Conservation (phyloP, 2,329 filamentous ascomycete genomes). For the Amylocarpus encephaloides region DNA sequence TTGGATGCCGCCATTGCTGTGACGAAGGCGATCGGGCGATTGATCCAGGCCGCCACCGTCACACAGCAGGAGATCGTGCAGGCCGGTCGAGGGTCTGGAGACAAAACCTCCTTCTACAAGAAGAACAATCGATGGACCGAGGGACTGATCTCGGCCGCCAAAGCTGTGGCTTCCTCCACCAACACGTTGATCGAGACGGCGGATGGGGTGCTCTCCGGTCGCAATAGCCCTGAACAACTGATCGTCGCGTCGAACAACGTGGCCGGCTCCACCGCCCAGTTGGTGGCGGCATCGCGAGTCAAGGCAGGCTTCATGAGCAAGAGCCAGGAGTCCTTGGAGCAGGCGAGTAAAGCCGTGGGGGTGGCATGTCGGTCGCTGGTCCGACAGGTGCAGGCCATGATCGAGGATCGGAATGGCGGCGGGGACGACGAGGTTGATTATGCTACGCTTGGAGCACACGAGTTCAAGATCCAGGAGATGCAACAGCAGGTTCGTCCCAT, state of each 20-base stretch:
- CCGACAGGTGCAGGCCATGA: slow-evolving; percentile 89
- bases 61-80: slow-evolving; percentile 96
- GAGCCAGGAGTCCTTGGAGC: slow-evolving; percentile 86
- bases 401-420: slow-evolving; percentile 75
- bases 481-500: slow-evolving; percentile 89
- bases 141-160: slow-evolving; percentile 92
- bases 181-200: slow-evolving; percentile 97
- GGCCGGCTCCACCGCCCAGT: slow-evolving; percentile 89
- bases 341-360: slow-evolving; percentile 87
- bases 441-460: slow-evolving; percentile 77
- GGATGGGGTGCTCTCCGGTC: slow-evolving; percentile 85
- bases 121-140: slow-evolving; percentile 99
- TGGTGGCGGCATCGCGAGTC: slow-evolving; percentile 90
- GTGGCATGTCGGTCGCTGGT: slow-evolving; percentile 82
- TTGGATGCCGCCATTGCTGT: slow-evolving; percentile 88
- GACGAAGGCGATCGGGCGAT: slow-evolving; percentile 84
- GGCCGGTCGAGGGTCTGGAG: slow-evolving; percentile 81
- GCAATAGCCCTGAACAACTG: slow-evolving; percentile 91
- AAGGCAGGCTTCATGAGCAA: slow-evolving; percentile 98
- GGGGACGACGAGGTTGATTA: slow-evolving; percentile 87
- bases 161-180: slow-evolving; percentile 88
- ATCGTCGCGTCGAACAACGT: slow-evolving; percentile 98
- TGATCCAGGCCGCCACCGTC: slow-evolving; percentile 89
- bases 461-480: slow-evolving; percentile 99
- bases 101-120: slow-evolving; percentile 94